phyloP scores from a whole-genome alignment of 228 moss, liverwort and hornwort genomes.

The Sphagnum fallax region DNA sequence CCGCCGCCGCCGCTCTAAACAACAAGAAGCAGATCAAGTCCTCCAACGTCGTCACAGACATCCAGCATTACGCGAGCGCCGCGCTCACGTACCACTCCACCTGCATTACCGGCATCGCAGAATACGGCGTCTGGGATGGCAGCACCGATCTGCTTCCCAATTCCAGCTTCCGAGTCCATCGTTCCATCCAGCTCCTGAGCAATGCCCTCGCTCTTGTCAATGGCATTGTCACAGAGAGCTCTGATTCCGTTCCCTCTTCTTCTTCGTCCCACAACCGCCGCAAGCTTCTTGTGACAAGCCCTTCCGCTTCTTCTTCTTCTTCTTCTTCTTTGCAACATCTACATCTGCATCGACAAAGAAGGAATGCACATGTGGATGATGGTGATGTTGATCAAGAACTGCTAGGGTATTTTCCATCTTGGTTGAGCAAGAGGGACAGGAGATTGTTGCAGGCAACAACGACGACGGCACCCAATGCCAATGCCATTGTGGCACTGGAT shows the following conservation, averaged over 20 bases:
- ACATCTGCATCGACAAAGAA: neutral
- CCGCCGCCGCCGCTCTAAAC: neutral
- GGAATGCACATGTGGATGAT: neutral
- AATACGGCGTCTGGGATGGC: constrained; percentile 13
- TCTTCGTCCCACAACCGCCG: too few species aligned
- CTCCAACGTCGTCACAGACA: constrained; percentile 1
- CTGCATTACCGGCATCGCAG: constrained; percentile 21
- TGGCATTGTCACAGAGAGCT: neutral
- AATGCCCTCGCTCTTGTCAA: constrained; percentile 25
- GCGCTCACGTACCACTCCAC: constrained; percentile 33
- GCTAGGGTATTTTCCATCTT: constrained; percentile 4
- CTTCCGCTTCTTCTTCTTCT: constrained; percentile 6
- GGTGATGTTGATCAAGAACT: constrained; percentile 9
- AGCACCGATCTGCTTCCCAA: neutral
- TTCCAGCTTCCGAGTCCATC: constrained; percentile 5
- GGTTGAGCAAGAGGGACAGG: constrained; percentile 17
- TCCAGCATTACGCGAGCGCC: constrained; percentile 20
- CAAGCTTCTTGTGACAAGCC: neutral
- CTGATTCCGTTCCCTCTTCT: neutral
- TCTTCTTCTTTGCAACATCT: neutral
- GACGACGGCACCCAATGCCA: neutral
- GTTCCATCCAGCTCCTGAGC: constrained; percentile 23
- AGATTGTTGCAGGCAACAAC: constrained; percentile 14
- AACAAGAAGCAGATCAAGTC: constrained; percentile 6
- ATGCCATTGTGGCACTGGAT: constrained; percentile 13